Evolutionary conservation across 148 eudicot genomes (phyloP).

Genomic region (Mesembryanthemum crystallinum): DNA sequence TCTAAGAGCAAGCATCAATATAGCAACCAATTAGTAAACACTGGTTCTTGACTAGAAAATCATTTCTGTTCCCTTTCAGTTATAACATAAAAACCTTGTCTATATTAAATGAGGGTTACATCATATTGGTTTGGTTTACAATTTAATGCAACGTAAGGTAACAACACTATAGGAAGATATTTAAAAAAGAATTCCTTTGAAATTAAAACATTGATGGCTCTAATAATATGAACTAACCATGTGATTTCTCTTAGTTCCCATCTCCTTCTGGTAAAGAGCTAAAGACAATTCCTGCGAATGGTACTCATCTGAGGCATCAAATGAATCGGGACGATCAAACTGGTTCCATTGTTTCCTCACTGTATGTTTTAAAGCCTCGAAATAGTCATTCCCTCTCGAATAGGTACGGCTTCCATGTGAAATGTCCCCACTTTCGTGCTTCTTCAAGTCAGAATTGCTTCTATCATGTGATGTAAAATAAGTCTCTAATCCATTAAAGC

Average conservation of each 20-base stretch:
- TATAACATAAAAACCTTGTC: background rate
- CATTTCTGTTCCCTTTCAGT: background rate
- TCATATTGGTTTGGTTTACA: constrained; percentile 3
- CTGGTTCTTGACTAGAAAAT: background rate
- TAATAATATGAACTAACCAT: constrained; percentile 53
- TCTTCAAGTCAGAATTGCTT: constrained; percentile 40
- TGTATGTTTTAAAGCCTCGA: constrained; percentile 47
- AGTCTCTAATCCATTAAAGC: constrained; percentile 60
- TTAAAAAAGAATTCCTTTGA: background rate
- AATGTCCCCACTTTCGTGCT: constrained; percentile 44
- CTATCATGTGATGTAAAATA: constrained; percentile 40
- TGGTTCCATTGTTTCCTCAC: constrained; percentile 71
- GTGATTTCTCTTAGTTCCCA: constrained; percentile 53
- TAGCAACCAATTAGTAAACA: background rate
- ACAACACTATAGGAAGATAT: background rate
- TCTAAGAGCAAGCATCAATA: background rate
- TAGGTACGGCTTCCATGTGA: constrained; percentile 28
- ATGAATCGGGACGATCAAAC: constrained; percentile 62
- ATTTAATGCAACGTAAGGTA: background rate
- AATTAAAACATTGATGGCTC: constrained; percentile 5
- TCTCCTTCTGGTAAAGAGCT: constrained; percentile 70
- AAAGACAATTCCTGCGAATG: constrained; percentile 85
- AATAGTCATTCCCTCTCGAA: constrained; percentile 50
- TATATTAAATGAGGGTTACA: background rate
- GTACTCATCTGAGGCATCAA: constrained; percentile 81